Evolutionary conservation across 768 basidiomycete species (phyloP).

Genomic region (Kwoniella sp.): DNA sequence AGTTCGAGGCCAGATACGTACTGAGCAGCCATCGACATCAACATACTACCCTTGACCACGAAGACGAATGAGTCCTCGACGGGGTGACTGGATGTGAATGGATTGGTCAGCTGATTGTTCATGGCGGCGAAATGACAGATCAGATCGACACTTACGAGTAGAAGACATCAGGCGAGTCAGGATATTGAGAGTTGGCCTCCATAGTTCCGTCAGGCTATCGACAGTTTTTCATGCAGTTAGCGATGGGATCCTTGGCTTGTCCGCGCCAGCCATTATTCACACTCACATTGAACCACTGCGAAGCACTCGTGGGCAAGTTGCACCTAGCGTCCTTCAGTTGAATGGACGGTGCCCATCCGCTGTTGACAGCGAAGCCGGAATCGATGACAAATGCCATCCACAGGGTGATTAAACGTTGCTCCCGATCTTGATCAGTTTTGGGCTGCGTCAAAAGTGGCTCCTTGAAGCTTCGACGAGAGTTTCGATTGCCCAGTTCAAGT

Average conservation of each 20-base stretch:
- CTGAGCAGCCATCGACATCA: constrained; percentile 20
- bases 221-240: no score
- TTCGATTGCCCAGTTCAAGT: constrained; percentile 39
- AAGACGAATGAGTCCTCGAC: constrained; percentile 38
- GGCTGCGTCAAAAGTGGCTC: constrained; percentile 30
- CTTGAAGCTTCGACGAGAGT: constrained; percentile 24
- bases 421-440: constrained; percentile 31
- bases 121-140: no score
- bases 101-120: not conserved
- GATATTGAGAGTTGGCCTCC: constrained; percentile 32
- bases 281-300: constrained; percentile 24
- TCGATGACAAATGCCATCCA: constrained; percentile 49
- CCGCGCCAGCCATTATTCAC: not conserved
- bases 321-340: constrained; percentile 34
- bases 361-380: constrained; percentile 34
- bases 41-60: constrained; percentile 31
- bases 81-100: constrained; percentile 33
- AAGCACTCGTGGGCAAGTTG: constrained; percentile 28
- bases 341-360: constrained; percentile 38
- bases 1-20: no score
- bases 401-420: constrained; percentile 44
- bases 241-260: no score
- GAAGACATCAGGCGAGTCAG: constrained; percentile 24
- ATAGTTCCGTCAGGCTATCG: constrained; percentile 17
- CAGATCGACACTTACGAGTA: constrained; percentile 22